Evolutionary conservation across 202 grass and related monocot genomes (phyloP), one percentile per base, ranked within the genome.

Genomic region (Hordeum pubiflorum): DNA sequence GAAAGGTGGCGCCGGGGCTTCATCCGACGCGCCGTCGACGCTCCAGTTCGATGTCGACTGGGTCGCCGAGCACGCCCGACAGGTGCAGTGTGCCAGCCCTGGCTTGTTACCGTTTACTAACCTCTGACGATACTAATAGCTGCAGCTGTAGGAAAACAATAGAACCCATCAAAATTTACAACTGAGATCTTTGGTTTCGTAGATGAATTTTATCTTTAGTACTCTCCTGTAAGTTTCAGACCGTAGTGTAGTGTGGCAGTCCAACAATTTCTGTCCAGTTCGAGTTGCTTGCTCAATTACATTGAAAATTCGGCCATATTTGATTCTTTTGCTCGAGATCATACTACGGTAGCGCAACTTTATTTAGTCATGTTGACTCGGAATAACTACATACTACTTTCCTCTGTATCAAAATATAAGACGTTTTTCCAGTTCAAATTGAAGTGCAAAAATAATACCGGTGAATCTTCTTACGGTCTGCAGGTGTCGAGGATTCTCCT

Each of bases 401-500:
- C 29, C 29, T 31, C 29, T 31, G 29, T 31, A 31, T 31, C 29
- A 31, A 31, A 31, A 31, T 31, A 31, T 31, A 31, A 31, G 29
- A 31, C 29, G 29, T 31, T 31, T 31, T 31, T 31, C 2, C 29
- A 31, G 29, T 31, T 31, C 29, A 31, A 31, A 31, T 31, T 31
- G 29, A 31, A 31, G 29, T 31, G 29, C 29, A 31, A 31, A 58
- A 1, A 17, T 54, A 54, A 38, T 41, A 6, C 17, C n/a, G 24
- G 32, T 34, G 9, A 39, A 33, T 33, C 32, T 75, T 65, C 43
- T 43, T 6, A 22, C 2, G 15, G 41, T 67, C 13, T 68, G 32
- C 48, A 97, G 94, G 94, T 94, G 52, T 94, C 91, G 8, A 90
- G 83, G 78, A 97, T 97, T 91, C 89, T 97, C 10, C 82, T 97